phyloP scores from a whole-genome alignment of 2,329 filamentous ascomycete species.

The Sarocladiaceae sp. region DNA sequence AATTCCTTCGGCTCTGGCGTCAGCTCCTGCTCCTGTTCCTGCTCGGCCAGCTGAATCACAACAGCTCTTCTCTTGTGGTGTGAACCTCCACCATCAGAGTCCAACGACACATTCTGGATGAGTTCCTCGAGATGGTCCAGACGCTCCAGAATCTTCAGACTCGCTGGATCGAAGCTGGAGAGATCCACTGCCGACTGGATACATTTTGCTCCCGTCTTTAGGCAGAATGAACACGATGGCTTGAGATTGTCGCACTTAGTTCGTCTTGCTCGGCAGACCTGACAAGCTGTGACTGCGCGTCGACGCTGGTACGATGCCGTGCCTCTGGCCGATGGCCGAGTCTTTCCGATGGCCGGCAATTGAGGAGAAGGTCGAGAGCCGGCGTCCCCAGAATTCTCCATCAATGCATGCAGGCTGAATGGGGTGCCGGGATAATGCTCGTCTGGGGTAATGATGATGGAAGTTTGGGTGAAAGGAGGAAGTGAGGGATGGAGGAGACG shows the following conservation, averaged over 20 bases:
- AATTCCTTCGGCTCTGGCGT: not conserved
- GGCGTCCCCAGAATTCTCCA: not conserved
- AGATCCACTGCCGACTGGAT: conserved; percentile 35
- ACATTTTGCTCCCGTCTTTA: conserved; percentile 37
- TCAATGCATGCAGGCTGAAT: not conserved
- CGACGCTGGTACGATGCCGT: conserved; percentile 37
- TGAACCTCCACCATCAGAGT: not conserved
- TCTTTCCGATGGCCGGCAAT: not conserved
- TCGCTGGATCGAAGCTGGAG: conserved; percentile 45
- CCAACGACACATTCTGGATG: conserved; percentile 12
- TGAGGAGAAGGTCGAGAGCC: not conserved
- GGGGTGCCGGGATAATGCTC: not conserved
- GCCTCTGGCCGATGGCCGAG: conserved; percentile 29
- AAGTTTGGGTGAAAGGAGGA: not conserved
- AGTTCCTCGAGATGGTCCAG: conserved; percentile 39
- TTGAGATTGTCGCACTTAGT: conserved; percentile 42
- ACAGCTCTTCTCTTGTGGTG: not conserved
- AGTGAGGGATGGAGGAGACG: not conserved
- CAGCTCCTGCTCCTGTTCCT: too few relatives aligned
- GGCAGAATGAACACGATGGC: conserved; percentile 38
- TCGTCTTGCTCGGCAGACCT: conserved; percentile 37
- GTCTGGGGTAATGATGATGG: not conserved
- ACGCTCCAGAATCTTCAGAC: conserved; percentile 43
- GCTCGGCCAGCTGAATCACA: not conserved
- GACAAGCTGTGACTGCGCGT: conserved; percentile 35